Evolutionary conservation across 2,329 filamentous ascomycete genomes (phyloP).

Genomic region (Cordyceps fumosorosea): DNA sequence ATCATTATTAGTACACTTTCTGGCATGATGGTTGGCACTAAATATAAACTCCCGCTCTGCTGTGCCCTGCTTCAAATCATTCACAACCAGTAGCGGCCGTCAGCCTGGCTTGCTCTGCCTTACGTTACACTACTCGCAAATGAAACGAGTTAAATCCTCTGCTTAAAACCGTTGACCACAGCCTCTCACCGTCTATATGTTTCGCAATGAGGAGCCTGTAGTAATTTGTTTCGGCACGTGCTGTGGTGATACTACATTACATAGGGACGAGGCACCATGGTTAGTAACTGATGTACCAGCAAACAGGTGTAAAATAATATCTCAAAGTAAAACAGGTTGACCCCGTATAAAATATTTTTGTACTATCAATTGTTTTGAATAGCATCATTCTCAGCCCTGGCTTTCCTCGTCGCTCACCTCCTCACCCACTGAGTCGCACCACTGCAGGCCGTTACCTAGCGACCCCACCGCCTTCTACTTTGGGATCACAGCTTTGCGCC

Average conservation of each 20-base stretch:
- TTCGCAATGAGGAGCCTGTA: neutral
- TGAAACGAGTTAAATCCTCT: too few relatives aligned
- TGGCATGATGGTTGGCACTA: too few relatives aligned
- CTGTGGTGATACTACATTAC: neutral
- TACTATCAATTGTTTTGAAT: neutral
- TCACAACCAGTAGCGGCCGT: neutral
- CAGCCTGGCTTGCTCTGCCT: neutral
- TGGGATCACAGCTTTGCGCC: conserved; percentile 2
- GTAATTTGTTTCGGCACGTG: neutral
- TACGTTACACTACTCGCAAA: neutral
- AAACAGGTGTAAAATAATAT: neutral
- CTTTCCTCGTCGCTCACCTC: too few relatives aligned
- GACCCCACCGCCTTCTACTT: conserved; percentile 16
- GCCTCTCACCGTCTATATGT: neutral
- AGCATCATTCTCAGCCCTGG: neutral
- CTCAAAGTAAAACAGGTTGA: neutral
- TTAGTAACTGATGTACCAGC: neutral
- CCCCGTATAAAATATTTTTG: neutral
- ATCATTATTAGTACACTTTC: too few relatives aligned
- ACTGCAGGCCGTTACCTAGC: neutral
- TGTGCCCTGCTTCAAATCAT: neutral
- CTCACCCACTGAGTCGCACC: neutral
- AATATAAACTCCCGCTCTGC: neutral
- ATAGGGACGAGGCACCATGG: neutral
- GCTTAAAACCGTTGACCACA: too few relatives aligned